Conservation (phyloP, 2,329 filamentous ascomycete genomes). For the Dactylellina drechsleri region DNA sequence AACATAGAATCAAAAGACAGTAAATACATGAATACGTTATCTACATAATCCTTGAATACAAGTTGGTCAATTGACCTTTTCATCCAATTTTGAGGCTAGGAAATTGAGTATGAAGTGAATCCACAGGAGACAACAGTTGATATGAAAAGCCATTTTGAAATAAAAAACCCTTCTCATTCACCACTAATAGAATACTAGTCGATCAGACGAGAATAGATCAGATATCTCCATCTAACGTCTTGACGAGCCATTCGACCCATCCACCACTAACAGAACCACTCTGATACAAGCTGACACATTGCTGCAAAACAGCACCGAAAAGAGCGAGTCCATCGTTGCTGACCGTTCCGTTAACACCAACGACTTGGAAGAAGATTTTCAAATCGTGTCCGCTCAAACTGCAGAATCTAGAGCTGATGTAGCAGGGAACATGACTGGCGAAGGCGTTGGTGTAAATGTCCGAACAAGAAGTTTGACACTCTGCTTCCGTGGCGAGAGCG, state of each 20-base stretch:
- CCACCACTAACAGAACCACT: constrained; percentile 24
- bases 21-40: too few species aligned
- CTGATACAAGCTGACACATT: constrained; percentile 22
- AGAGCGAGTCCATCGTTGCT: constrained; percentile 30
- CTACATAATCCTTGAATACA: too few species aligned
- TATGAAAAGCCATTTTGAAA: not conserved
- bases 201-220: not conserved
- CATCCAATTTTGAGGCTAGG: constrained; percentile 62
- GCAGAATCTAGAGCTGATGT: constrained; percentile 30
- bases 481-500: constrained; percentile 26
- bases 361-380: constrained; percentile 40
- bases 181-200: too few species aligned
- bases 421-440: constrained; percentile 42
- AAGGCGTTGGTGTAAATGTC: constrained; percentile 44
- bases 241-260: constrained; percentile 36
- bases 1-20: constrained; percentile 57
- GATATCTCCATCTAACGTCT: constrained; percentile 40
- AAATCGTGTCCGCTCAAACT: constrained; percentile 22
- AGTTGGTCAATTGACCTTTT: too few species aligned
- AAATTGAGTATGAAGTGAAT: not conserved
- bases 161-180: not conserved
- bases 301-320: constrained; percentile 25
- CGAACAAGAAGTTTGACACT: constrained; percentile 27
- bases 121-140: too few species aligned
- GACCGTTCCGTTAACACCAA: constrained; percentile 27